Evolutionary conservation across 2,329 filamentous ascomycete genomes (phyloP).

Genomic region (Lojkania enalia): DNA sequence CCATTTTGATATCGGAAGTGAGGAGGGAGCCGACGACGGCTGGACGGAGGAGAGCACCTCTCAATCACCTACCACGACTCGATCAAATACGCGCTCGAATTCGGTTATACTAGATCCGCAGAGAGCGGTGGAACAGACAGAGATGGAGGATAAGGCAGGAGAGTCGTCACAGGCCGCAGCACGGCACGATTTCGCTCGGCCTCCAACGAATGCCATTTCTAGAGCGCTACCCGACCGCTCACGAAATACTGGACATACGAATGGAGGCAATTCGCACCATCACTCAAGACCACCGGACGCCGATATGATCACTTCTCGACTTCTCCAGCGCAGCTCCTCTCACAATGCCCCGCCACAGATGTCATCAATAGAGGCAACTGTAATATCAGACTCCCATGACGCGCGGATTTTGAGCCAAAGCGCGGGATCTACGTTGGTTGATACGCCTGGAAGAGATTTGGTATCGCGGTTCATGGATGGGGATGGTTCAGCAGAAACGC

Average conservation of each 20-base stretch:
- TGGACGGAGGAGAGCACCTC: slow-evolving; percentile 50
- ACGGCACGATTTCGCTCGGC: slow-evolving; percentile 17
- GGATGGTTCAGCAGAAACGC: slow-evolving; percentile 47
- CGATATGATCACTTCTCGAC: slow-evolving; percentile 67
- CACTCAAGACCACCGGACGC: slow-evolving; percentile 55
- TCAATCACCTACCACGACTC: slow-evolving; percentile 46
- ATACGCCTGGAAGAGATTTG: slow-evolving; percentile 46
- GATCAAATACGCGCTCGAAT: slow-evolving; percentile 47
- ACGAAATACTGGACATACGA: slow-evolving; percentile 26
- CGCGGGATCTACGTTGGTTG: slow-evolving; percentile 44
- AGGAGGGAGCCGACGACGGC: slow-evolving; percentile 39
- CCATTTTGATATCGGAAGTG: slow-evolving; percentile 46
- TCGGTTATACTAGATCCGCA: slow-evolving; percentile 44
- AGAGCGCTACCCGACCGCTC: slow-evolving; percentile 34
- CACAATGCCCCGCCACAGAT: slow-evolving; percentile 66
- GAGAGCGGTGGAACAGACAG: slow-evolving; percentile 21
- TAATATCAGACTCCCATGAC: slow-evolving; percentile 45
- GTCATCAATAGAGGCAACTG: slow-evolving; percentile 62
- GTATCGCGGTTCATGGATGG: slow-evolving; percentile 52
- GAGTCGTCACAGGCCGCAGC: slow-evolving; percentile 16
- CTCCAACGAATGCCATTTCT: slow-evolving; percentile 11
- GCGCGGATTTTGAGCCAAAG: slow-evolving; percentile 41
- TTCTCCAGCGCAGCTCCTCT: slow-evolving; percentile 67
- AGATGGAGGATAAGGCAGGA: neutral
- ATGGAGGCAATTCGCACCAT: slow-evolving; percentile 37